phyloP scores from a whole-genome alignment of 2,329 filamentous ascomycete genomes.

The Knoxdaviesia proteae region DNA sequence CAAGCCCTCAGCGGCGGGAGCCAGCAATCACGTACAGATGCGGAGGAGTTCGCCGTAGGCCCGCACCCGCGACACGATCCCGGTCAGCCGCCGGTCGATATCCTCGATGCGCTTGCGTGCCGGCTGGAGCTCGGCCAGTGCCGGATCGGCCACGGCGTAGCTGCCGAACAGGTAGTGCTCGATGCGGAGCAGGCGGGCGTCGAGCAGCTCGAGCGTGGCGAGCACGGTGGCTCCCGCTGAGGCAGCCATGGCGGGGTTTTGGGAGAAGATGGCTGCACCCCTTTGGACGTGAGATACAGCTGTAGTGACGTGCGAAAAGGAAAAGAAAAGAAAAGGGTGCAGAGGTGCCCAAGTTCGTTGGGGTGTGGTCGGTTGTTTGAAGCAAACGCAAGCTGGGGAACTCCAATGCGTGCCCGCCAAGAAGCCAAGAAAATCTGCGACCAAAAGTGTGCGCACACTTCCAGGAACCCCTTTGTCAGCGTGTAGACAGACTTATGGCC shows the following conservation, averaged over 20 bases:
- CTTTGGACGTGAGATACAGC: too few species aligned
- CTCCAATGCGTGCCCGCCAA: too few species aligned
- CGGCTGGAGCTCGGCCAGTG: slow-evolving; percentile 14
- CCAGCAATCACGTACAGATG: slow-evolving; percentile 26
- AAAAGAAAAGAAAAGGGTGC: too few species aligned
- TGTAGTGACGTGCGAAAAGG: too few species aligned
- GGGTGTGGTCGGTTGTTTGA: too few species aligned
- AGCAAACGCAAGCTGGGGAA: too few species aligned
- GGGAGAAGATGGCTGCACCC: too few species aligned
- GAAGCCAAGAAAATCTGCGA: too few species aligned
- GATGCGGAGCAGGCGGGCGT: slow-evolving; percentile 35
- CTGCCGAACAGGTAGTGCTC: slow-evolving; percentile 36
- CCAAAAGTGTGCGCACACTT: too few species aligned
- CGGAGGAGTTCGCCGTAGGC: slow-evolving; percentile 38
- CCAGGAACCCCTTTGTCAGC: too few species aligned
- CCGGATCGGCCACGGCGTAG: slow-evolving; percentile 7
- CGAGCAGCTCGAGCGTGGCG: slow-evolving; percentile 33
- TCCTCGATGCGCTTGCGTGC: slow-evolving; percentile 23
- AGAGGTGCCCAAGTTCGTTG: too few species aligned
- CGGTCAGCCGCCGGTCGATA: slow-evolving; percentile 31
- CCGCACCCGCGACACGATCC: slow-evolving; percentile 26
- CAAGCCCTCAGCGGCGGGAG: neutral
- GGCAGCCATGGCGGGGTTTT: slow-evolving; percentile 10
- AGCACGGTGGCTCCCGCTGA: slow-evolving; percentile 30
- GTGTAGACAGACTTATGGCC: too few species aligned